These are phyloP conservation scores for Epichloe festucae DNA, from an alignment of 2,329 filamentous ascomycete species.

Conservation along the genomic window DNA sequence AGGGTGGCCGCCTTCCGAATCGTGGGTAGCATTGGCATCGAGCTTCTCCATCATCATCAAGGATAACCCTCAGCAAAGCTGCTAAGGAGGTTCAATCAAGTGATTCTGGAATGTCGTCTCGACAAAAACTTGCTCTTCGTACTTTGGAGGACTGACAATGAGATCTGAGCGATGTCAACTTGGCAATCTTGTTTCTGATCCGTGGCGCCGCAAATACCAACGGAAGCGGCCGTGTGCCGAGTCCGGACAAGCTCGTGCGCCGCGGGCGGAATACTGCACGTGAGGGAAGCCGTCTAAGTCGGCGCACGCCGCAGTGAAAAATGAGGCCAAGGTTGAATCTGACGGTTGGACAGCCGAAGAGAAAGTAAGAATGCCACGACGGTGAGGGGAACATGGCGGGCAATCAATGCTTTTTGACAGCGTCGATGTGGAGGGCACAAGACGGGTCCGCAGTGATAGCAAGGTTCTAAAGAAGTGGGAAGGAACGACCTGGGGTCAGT, in stretches of 20 bases:
- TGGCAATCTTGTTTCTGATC: neutral
- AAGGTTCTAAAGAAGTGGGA: constrained; percentile 1
- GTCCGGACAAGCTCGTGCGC: neutral
- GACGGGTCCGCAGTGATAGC: neutral
- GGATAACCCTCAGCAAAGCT: neutral
- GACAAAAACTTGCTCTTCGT: neutral
- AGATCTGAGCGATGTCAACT: neutral
- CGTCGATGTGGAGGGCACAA: neutral
- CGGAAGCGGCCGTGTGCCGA: neutral
- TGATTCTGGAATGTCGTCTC: neutral
- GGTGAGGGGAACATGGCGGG: neutral
- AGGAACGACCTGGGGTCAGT: neutral
- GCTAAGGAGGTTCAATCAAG: neutral
- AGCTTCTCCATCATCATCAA: constrained; percentile 11
- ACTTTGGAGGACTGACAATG: neutral
- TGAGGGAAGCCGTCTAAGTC: neutral
- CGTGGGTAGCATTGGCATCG: constrained; percentile 4
- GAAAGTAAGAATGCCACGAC: neutral
- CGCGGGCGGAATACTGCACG: neutral
- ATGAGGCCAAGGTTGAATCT: neutral
- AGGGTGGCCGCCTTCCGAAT: constrained; percentile 12
- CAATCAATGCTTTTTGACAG: neutral
- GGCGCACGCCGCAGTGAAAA: neutral
- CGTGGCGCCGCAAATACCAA: neutral
- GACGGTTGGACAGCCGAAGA: neutral